phyloP scores from a whole-genome alignment of 805 yeast genomes.

The Candida broadrunensis region DNA sequence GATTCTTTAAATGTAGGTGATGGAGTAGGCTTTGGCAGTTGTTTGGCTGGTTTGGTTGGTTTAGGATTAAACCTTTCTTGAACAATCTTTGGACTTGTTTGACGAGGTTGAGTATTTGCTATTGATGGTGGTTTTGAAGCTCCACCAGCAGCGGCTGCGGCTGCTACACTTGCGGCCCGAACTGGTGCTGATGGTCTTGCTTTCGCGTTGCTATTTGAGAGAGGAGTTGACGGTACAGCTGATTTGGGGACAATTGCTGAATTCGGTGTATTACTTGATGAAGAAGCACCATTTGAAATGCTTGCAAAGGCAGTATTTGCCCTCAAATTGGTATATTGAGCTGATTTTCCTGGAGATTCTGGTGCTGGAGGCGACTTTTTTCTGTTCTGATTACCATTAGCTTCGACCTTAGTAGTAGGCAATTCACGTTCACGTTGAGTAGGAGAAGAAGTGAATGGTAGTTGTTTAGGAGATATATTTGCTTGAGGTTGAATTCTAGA shows the following conservation, averaged over 20 bases:
- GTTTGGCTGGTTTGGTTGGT: not conserved
- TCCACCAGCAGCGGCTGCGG: constrained; percentile 8
- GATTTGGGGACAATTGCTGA: not conserved
- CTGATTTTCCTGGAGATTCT: not conserved
- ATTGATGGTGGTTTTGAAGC: constrained; percentile 3
- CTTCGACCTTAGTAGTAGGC: not conserved
- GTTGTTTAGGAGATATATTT: not conserved
- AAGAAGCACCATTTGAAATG: not conserved
- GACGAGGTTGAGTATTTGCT: not conserved
- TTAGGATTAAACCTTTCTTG: not conserved
- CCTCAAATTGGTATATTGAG: not conserved
- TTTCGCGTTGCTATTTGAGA: not conserved
- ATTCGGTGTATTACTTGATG: not conserved
- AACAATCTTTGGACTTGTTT: not conserved
- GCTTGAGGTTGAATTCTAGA: not conserved
- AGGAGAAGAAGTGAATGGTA: not conserved
- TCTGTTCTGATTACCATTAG: not conserved
- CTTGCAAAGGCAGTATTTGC: not conserved
- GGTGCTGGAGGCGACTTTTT: not conserved
- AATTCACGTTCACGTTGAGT: not conserved
- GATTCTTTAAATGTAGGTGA: constrained; percentile 6
- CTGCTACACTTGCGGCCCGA: constrained; percentile 3
- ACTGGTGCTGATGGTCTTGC: not conserved
- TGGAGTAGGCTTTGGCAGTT: not conserved
- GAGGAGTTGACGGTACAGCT: constrained; percentile 1